These are phyloP conservation scores for Rhododendron molle DNA, from an alignment of 148 eudicot species.

Conservation along the genomic window DNA sequence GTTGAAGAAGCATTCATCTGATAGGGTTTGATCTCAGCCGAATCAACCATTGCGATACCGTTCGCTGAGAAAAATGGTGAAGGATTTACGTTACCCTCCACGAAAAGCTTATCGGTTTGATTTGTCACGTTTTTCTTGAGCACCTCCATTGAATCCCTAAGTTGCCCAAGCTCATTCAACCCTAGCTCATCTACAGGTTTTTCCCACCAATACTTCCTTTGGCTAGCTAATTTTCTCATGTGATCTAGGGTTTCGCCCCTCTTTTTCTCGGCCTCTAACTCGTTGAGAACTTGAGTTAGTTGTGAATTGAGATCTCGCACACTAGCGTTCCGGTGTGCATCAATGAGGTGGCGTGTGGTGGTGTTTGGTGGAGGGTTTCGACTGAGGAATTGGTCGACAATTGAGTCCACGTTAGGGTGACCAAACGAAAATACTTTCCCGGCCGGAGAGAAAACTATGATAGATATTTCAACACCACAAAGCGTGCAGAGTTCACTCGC, in stretches of 20 bases:
- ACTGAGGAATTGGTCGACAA: constrained; percentile 32
- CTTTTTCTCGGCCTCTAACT: constrained; percentile 34
- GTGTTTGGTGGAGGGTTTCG: constrained; percentile 27
- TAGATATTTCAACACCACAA: constrained; percentile 41
- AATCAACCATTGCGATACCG: not conserved
- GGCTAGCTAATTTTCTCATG: constrained; percentile 23
- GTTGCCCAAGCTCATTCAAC: constrained; percentile 33
- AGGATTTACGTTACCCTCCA: constrained; percentile 5
- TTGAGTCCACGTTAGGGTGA: constrained; percentile 37
- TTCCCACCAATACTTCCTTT: constrained; percentile 51
- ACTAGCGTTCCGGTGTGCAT: constrained; percentile 18
- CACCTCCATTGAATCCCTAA: constrained; percentile 48
- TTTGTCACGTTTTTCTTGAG: constrained; percentile 38
- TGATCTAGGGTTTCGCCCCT: constrained; percentile 31
- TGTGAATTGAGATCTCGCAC: constrained; percentile 34
- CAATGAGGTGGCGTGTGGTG: constrained; percentile 3
- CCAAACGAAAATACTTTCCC: constrained; percentile 53
- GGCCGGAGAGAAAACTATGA: constrained; percentile 49
- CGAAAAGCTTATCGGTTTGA: constrained; percentile 26
- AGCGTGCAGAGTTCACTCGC: constrained; percentile 55
- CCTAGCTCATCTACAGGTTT: constrained; percentile 42
- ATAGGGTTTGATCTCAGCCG: constrained; percentile 26
- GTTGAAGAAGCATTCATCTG: constrained; percentile 19
- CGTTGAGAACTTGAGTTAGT: constrained; percentile 33
- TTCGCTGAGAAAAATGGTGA: not conserved